Evolutionary conservation across 2,329 filamentous ascomycete genomes (phyloP).

Genomic region (Lachnellula hyalina): DNA sequence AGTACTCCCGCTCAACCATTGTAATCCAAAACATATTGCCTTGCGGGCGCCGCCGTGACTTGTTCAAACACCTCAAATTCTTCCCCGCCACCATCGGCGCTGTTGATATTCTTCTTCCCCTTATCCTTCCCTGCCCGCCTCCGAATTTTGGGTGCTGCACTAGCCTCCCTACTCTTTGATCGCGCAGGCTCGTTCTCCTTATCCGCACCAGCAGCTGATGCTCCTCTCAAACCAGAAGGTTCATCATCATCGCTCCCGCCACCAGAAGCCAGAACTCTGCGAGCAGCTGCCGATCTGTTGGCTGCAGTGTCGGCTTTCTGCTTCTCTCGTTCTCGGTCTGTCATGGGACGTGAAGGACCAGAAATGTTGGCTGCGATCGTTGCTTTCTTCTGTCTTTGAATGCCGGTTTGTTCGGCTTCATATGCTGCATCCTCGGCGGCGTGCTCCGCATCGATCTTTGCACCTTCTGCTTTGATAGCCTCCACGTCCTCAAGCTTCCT

Average conservation of each 20-base stretch:
- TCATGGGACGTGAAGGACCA: conserved; percentile 1
- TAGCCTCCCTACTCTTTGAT: conserved; percentile 12
- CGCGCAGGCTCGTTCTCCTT: conserved; percentile 19
- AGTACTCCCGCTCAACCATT: neutral
- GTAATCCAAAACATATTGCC: neutral
- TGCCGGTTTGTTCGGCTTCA: conserved; percentile 35
- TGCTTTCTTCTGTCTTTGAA: conserved; percentile 25
- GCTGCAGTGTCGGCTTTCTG: conserved; percentile 10
- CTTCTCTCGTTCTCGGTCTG: too few relatives aligned
- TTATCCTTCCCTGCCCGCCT: conserved; percentile 16
- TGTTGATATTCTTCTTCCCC: conserved; percentile 26
- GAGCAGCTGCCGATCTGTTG: conserved; percentile 9
- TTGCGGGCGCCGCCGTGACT: neutral
- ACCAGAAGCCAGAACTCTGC: conserved; percentile 7
- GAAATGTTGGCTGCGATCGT: conserved; percentile 16
- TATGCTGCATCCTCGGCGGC: conserved; percentile 41
- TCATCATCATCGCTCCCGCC: conserved; percentile 14
- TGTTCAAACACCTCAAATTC: conserved; percentile 25
- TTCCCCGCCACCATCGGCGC: conserved; percentile 26
- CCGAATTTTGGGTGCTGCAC: conserved; percentile 14
- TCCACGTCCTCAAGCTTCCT: conserved; percentile 51
- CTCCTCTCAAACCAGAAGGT: conserved; percentile 2
- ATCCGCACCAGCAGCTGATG: conserved; percentile 7
- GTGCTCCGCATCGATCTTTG: conserved; percentile 38
- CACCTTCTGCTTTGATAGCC: conserved; percentile 50